phyloP scores from a whole-genome alignment of 2,329 filamentous ascomycete genomes.

The Fusarium coicis region DNA sequence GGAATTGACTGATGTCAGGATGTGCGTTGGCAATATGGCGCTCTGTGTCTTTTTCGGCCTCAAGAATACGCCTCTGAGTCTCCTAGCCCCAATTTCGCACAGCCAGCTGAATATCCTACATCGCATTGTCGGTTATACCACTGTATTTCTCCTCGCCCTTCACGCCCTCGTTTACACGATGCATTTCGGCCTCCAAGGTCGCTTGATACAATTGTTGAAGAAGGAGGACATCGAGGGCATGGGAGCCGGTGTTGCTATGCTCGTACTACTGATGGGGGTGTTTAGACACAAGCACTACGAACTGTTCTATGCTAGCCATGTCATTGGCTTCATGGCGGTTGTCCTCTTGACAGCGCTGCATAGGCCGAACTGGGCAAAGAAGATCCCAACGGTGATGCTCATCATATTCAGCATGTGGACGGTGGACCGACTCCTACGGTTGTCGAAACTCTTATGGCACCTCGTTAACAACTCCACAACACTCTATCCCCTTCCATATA shows the following conservation, averaged over 20 bases:
- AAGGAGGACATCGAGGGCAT: slow-evolving; percentile 18
- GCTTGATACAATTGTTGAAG: slow-evolving; percentile 4
- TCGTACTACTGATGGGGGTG: slow-evolving; percentile 50
- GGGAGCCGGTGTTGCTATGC: slow-evolving; percentile 50
- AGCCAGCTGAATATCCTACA: slow-evolving; percentile 61
- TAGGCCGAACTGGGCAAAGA: slow-evolving; percentile 53
- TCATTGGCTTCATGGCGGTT: slow-evolving; percentile 54
- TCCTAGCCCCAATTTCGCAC: slow-evolving; percentile 45
- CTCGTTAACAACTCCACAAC: slow-evolving; percentile 43
- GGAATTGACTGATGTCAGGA: slow-evolving; percentile 49
- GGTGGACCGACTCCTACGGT: slow-evolving; percentile 56
- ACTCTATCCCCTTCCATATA: slow-evolving; percentile 56
- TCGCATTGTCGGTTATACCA: slow-evolving; percentile 56
- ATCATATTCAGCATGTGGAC: slow-evolving; percentile 55
- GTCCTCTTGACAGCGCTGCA: slow-evolving; percentile 57
- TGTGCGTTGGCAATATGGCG: slow-evolving; percentile 54
- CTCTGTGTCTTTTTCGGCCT: slow-evolving; percentile 59
- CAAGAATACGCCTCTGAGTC: slow-evolving; percentile 60
- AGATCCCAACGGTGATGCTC: slow-evolving; percentile 52
- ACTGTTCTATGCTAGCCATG: slow-evolving; percentile 58
- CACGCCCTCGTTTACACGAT: slow-evolving; percentile 52
- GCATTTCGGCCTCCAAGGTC: slow-evolving; percentile 43
- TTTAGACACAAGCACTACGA: slow-evolving; percentile 57
- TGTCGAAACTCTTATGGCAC: too few relatives aligned
- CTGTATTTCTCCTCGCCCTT: slow-evolving; percentile 49